Percentiles rank a stretch among this genome's conserved stretches.
Conservation (phyloP, 2,329 filamentous ascomycete genomes). For the Fusarium dlaminii region DNA sequence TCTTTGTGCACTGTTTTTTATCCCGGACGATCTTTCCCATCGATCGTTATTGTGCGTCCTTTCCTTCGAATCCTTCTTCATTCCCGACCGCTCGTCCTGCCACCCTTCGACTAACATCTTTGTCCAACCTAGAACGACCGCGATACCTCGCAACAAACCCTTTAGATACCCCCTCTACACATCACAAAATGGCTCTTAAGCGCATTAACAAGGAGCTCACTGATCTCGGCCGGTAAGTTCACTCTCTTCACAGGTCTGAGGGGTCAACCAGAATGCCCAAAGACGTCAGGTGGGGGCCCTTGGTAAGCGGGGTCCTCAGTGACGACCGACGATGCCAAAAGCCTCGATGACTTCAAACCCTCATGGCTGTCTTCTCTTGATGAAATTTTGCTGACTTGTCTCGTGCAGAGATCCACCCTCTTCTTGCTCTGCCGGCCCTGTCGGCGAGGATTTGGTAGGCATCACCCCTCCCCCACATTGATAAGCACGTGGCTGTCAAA, state of each 20-base stretch:
- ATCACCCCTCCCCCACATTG: conserved; percentile 41
- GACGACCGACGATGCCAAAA: conserved; percentile 25
- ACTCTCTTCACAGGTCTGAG: conserved; percentile 29
- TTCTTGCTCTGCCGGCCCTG: conserved; percentile 96
- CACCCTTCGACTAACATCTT: conserved; percentile 39
- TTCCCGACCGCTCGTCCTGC: conserved; percentile 21
- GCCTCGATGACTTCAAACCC: conserved; percentile 15
- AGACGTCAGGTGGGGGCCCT: conserved; percentile 51
- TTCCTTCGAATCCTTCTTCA: conserved; percentile 21
- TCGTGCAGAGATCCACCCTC: conserved; percentile 89
- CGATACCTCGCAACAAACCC: conserved; percentile 41
- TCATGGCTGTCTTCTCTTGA: background rate
- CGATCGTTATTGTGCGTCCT: conserved; percentile 43
- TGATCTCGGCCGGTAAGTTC: conserved; percentile 84
- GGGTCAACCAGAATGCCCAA: conserved; percentile 41
- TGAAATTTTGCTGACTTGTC: conserved; percentile 33
- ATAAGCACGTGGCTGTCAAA: conserved; percentile 30
- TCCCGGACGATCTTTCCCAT: conserved; percentile 31
- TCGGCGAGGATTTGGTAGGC: conserved; percentile 97
- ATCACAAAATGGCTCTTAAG: conserved; percentile 81
- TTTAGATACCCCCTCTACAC: conserved; percentile 43
- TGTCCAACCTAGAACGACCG: conserved; percentile 35
- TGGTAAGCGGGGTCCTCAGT: conserved; percentile 48
- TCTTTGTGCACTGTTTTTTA: conserved; percentile 22
- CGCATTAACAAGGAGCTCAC: conserved; percentile 94